Evolutionary conservation across 2,329 filamentous ascomycete genomes (phyloP).

Genomic region (Pyrenophora teres): DNA sequence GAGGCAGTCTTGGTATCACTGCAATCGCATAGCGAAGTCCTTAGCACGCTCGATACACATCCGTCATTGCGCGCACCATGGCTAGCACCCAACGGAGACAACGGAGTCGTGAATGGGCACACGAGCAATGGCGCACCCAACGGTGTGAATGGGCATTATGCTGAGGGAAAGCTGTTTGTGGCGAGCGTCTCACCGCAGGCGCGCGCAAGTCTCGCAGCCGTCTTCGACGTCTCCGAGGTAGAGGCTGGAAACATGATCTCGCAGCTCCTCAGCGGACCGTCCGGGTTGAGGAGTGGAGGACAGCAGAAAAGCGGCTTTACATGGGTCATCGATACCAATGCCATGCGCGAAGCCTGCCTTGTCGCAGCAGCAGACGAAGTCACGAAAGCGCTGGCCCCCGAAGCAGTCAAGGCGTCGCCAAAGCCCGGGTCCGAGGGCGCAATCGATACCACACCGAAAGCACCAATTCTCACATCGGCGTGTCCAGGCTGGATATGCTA

Average conservation of each 20-base stretch:
- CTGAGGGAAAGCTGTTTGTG: conserved; percentile 77
- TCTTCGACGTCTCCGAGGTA: conserved; percentile 72
- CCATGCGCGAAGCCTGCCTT: conserved; percentile 79
- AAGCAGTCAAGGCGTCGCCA: conserved; percentile 27
- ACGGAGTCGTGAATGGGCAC: neutral
- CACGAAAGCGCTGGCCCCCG: conserved; percentile 40
- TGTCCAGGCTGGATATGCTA: conserved; percentile 99
- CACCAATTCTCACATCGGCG: conserved; percentile 80
- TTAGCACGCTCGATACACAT: conserved; percentile 75
- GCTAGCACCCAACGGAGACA: conserved; percentile 36
- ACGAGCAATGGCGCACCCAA: too few species aligned
- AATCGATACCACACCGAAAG: conserved; percentile 54
- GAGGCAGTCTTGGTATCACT: conserved; percentile 96
- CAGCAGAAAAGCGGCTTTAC: conserved; percentile 76
- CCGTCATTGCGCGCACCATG: conserved; percentile 50
- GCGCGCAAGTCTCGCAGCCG: conserved; percentile 84
- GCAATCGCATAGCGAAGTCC: conserved; percentile 90
- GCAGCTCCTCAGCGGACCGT: conserved; percentile 72
- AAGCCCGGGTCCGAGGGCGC: conserved; percentile 39
- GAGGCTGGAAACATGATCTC: conserved; percentile 83
- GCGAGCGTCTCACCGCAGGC: conserved; percentile 93
- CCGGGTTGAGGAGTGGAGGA: conserved; percentile 72
- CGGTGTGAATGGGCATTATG: conserved; percentile 8
- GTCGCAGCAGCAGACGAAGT: conserved; percentile 61
- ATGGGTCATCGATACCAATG: conserved; percentile 90